Conservation (phyloP, 2,329 filamentous ascomycete genomes). For the Aspergillus sp. region DNA sequence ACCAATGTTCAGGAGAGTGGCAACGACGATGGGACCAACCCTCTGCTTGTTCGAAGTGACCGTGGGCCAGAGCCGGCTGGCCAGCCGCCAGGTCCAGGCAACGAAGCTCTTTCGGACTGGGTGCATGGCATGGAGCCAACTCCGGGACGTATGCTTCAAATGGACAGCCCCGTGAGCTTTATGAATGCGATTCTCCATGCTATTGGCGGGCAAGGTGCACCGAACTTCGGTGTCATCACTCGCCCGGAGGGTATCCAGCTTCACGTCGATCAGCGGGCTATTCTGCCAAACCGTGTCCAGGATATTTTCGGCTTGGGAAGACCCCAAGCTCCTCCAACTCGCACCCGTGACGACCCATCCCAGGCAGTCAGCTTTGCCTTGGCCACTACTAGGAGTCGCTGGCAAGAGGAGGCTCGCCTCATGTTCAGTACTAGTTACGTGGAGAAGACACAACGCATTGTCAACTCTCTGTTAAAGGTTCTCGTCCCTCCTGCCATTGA, state of each 20-base stretch:
- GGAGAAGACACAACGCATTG: slow-evolving; percentile 62
- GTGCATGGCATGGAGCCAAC: slow-evolving; percentile 44
- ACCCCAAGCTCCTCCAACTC: slow-evolving; percentile 21
- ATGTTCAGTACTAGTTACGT: slow-evolving; percentile 63
- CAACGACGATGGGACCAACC: slow-evolving; percentile 76
- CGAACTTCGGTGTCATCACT: slow-evolving; percentile 36
- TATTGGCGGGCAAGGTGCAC: slow-evolving; percentile 39
- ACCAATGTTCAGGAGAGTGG: slow-evolving; percentile 43
- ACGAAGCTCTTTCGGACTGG: slow-evolving; percentile 45
- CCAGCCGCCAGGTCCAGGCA: slow-evolving; percentile 22
- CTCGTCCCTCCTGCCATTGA: slow-evolving; percentile 80
- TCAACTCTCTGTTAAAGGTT: slow-evolving; percentile 60
- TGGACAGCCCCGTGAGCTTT: slow-evolving; percentile 47
- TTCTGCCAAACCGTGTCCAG: slow-evolving; percentile 48
- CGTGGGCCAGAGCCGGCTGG: slow-evolving; percentile 23
- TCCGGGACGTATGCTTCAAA: slow-evolving; percentile 36
- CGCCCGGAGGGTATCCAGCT: slow-evolving; percentile 47
- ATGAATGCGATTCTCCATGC: slow-evolving; percentile 52
- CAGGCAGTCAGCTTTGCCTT: slow-evolving; percentile 69
- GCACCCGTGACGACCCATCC: slow-evolving; percentile 44
- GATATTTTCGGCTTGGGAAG: slow-evolving; percentile 33
- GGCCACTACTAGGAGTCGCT: slow-evolving; percentile 64
- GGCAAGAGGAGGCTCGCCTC: slow-evolving; percentile 83
- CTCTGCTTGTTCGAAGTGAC: slow-evolving; percentile 62
- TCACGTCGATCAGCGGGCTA: slow-evolving; percentile 45